phyloP scores from a whole-genome alignment of 1,284 basidiomycete genomes.

The Ganoderma lingzhi region DNA sequence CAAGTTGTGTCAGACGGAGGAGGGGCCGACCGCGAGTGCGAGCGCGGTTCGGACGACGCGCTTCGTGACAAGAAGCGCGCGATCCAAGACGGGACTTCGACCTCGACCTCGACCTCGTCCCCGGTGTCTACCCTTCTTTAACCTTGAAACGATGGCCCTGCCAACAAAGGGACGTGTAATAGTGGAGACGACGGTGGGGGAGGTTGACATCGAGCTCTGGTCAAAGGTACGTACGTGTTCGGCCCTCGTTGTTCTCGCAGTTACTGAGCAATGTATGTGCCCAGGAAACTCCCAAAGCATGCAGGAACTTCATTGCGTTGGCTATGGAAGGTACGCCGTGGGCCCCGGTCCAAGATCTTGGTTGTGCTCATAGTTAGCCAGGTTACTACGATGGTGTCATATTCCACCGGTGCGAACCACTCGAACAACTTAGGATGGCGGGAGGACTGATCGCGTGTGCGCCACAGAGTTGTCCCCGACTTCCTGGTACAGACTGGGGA shows the following conservation, averaged over 20 bases:
- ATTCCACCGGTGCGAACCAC: slow-evolving; percentile 79
- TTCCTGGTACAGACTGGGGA: slow-evolving; percentile 98
- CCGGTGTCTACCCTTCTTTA: background rate
- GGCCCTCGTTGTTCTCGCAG: background rate
- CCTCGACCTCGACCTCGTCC: slow-evolving; percentile 12
- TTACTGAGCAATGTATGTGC: slow-evolving; percentile 8
- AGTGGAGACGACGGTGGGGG: slow-evolving; percentile 90
- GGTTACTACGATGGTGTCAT: slow-evolving; percentile 97
- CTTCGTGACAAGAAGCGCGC: slow-evolving; percentile 14
- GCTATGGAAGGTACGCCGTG: slow-evolving; percentile 84
- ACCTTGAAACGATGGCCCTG: slow-evolving; percentile 61
- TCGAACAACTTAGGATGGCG: background rate
- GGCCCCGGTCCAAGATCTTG: background rate
- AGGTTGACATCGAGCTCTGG: slow-evolving; percentile 96
- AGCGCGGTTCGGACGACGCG: background rate
- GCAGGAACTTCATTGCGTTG: slow-evolving; percentile 91
- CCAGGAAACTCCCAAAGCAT: slow-evolving; percentile 92
- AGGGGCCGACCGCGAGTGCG: background rate
- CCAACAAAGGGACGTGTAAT: slow-evolving; percentile 89
- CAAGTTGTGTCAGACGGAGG: background rate
- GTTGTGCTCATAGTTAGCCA: slow-evolving; percentile 40
- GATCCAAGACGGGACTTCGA: slow-evolving; percentile 10
- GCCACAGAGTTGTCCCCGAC: slow-evolving; percentile 74
- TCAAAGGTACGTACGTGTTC: slow-evolving; percentile 71
- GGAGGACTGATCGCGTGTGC: background rate